These are phyloP conservation scores for Digitaria exilis DNA, from an alignment of 202 grass and related monocot species.

Conservation along the genomic window DNA sequence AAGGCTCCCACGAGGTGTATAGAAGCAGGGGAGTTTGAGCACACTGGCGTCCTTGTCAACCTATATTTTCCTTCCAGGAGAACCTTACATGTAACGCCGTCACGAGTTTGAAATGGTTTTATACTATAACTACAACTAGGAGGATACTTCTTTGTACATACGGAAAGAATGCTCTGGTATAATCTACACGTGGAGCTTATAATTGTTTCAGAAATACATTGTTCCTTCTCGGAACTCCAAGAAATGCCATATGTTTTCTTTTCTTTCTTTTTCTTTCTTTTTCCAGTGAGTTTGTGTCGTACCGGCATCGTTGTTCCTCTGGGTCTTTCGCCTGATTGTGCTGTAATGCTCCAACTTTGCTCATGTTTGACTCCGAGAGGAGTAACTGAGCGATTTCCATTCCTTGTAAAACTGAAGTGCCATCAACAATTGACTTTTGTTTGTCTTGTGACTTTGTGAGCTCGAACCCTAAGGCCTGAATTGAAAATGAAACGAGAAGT, in stretches of 20 bases:
- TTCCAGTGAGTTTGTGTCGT: neutral
- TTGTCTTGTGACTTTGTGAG: too few relatives aligned
- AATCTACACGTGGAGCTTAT: slow-evolving; percentile 16
- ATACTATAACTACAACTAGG: slow-evolving; percentile 43
- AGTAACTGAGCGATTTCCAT: neutral
- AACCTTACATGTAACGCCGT: slow-evolving; percentile 48
- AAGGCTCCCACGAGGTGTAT: slow-evolving; percentile 42
- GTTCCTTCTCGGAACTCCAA: neutral
- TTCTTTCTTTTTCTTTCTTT: too few relatives aligned
- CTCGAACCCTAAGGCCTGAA: neutral
- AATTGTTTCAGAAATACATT: slow-evolving; percentile 47
- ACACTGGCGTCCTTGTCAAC: neutral
- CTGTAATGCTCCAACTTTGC: neutral
- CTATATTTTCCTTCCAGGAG: slow-evolving; percentile 36
- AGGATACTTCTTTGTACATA: slow-evolving; percentile 48
- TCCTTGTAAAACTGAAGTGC: neutral
- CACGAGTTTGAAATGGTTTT: slow-evolving; percentile 35
- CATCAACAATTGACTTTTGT: neutral
- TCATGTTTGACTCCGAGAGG: neutral
- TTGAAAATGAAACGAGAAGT: neutral
- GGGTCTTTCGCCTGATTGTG: neutral
- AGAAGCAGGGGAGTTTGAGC: slow-evolving; percentile 36
- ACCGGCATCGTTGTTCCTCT: neutral
- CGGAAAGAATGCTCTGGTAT: slow-evolving; percentile 26
- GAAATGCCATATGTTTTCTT: neutral